Conservation (phyloP, 768 basidiomycete species). For the Lanmaoa pseudosensibilis region DNA sequence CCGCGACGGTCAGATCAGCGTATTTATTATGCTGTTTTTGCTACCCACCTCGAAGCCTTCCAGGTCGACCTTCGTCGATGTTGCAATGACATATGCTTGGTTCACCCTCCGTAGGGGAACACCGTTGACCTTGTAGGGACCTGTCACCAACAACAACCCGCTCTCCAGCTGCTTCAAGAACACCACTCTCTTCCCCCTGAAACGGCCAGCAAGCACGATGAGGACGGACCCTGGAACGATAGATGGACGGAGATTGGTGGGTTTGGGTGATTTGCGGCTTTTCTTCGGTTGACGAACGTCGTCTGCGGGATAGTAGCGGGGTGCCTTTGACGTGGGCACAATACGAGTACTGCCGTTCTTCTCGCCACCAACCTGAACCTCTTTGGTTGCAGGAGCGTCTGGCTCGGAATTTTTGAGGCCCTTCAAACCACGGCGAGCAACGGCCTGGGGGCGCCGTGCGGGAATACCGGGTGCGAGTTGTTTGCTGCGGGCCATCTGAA, state of each 20-base stretch:
- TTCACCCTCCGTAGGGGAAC: conserved; percentile 97
- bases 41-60: conserved; percentile 63
- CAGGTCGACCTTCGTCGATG: conserved; percentile 90
- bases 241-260: conserved; percentile 75
- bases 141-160: conserved; percentile 92
- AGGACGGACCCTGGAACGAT: conserved; percentile 95
- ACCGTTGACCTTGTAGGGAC: conserved; percentile 97
- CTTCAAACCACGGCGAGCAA: conserved; percentile 80
- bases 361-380: conserved; percentile 82
- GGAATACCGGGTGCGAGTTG: conserved; percentile 80
- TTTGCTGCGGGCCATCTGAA: conserved; percentile 84
- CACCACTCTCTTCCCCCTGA: conserved; percentile 97
- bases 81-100: conserved; percentile 98
- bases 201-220: conserved; percentile 96
- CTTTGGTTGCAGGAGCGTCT: conserved; percentile 61
- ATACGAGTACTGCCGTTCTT: conserved; percentile 90
- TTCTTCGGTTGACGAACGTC: conserved; percentile 90
- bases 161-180: conserved; percentile 94
- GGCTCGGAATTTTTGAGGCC: conserved; percentile 76
- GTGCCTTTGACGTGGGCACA: conserved; percentile 81
- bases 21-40: neutral
- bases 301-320: conserved; percentile 93
- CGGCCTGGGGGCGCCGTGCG: conserved; percentile 80
- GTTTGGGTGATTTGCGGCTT: conserved; percentile 82
- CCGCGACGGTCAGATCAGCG: conserved; percentile 9